These are phyloP conservation scores for Casuarina glauca DNA, from an alignment of 306 rosid genomes.

Conservation along the genomic window DNA sequence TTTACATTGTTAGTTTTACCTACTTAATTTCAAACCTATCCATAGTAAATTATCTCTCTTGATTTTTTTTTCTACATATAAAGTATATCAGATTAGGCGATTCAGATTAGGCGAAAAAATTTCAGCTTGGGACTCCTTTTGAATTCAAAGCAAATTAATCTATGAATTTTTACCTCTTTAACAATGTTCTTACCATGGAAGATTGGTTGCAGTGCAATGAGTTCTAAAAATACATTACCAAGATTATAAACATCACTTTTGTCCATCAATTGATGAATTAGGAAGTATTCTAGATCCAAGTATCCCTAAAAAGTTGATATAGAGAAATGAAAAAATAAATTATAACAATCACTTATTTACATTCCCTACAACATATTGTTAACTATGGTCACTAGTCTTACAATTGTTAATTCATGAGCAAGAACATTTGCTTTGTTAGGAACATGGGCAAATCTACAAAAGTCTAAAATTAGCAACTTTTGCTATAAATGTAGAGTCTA, in stretches of 20 bases:
- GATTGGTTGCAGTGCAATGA: slow-evolving; percentile 91
- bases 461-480: slow-evolving; percentile 99
- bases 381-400: slow-evolving; percentile 30
- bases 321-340: slow-evolving; percentile 3
- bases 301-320: slow-evolving; percentile 28
- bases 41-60: no score
- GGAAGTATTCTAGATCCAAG: not conserved
- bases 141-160: not conserved
- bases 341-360: not conserved
- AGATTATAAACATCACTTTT: slow-evolving; percentile 2
- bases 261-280: not conserved
- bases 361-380: not conserved
- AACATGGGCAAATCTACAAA: slow-evolving; percentile 85
- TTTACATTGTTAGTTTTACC: no score
- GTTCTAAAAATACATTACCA: slow-evolving; percentile 79
- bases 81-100: no score
- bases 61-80: no score
- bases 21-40: no score
- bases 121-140: no score
- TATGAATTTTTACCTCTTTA: slow-evolving; percentile 68
- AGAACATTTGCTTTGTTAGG: slow-evolving; percentile 77
- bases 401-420: slow-evolving; percentile 85
- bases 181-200: slow-evolving; percentile 93
- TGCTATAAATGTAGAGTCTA: slow-evolving; percentile 65
- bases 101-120: no score